Evolutionary conservation across 345 rosid species (phyloP).

Genomic region (Corymbia maculata): DNA sequence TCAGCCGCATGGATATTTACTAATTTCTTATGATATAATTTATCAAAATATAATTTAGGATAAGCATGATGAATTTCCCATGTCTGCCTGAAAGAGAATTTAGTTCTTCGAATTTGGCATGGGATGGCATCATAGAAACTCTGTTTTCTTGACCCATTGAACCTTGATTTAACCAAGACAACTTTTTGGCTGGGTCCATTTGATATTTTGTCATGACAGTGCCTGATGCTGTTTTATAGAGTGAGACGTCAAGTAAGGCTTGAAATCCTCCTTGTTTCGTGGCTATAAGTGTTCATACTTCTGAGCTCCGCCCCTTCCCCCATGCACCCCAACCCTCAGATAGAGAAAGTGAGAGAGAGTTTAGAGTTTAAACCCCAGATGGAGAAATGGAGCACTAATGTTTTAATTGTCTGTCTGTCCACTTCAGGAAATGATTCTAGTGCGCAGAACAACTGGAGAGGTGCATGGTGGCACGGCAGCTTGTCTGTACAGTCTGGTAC

Average conservation of each 20-base stretch:
- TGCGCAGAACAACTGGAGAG: conserved; percentile 93
- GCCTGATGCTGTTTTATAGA: background rate
- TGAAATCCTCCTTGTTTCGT: background rate
- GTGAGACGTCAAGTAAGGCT: background rate
- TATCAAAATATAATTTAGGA: background rate
- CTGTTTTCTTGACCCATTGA: background rate
- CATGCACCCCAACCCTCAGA: background rate
- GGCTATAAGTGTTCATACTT: background rate
- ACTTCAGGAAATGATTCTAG: conserved; percentile 75
- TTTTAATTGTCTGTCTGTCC: background rate
- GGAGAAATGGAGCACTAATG: background rate
- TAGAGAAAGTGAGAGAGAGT: background rate
- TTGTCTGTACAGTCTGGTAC: conserved; percentile 59
- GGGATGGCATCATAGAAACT: background rate
- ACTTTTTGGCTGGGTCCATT: background rate
- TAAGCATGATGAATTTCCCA: background rate
- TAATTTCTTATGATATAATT: background rate
- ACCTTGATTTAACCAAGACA: background rate
- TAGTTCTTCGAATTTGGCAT: background rate
- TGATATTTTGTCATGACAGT: background rate
- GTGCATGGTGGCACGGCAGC: conserved; percentile 96
- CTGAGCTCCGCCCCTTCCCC: background rate
- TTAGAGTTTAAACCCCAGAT: background rate
- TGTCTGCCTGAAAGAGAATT: background rate
- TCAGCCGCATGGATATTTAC: background rate